These are phyloP conservation scores for Schwanniomyces sp. DNA, from an alignment of 805 yeast species.

Conservation along the genomic window DNA sequence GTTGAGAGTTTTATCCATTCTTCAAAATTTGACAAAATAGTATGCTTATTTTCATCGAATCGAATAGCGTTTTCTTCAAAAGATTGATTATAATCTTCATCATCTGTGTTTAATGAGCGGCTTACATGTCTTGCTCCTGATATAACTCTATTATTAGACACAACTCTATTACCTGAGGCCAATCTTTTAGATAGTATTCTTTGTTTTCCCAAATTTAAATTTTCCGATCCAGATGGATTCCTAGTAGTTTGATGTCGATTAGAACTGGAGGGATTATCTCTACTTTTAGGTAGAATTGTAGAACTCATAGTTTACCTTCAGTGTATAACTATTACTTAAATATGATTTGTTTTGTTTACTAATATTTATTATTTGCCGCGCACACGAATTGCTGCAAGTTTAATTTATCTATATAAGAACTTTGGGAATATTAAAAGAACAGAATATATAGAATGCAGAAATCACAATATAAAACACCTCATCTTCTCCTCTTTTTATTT, in stretches of 20 bases:
- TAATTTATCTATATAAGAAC: neutral
- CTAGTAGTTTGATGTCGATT: slow-evolving; percentile 10
- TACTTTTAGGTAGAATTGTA: slow-evolving; percentile 25
- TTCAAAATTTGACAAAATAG: slow-evolving; percentile 45
- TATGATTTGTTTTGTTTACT: neutral
- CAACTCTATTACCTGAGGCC: slow-evolving; percentile 5
- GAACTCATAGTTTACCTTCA: slow-evolving; percentile 6
- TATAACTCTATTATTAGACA: slow-evolving; percentile 7
- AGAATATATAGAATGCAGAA: neutral
- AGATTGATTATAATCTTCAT: slow-evolving; percentile 11
- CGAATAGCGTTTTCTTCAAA: slow-evolving; percentile 40
- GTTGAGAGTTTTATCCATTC: slow-evolving; percentile 49
- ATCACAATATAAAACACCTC: neutral
- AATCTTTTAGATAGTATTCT: slow-evolving; percentile 7
- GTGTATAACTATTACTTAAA: neutral
- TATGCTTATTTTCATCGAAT: slow-evolving; percentile 42
- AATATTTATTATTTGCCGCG: neutral
- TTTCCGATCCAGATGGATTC: slow-evolving; percentile 4
- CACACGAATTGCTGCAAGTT: neutral
- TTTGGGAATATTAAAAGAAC: neutral
- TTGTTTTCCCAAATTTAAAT: slow-evolving; percentile 2
- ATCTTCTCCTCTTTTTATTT: slow-evolving; percentile 5
- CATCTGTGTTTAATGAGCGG: slow-evolving; percentile 17
- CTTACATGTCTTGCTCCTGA: slow-evolving; percentile 15
- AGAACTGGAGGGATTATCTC: slow-evolving; percentile 9